These are phyloP conservation scores for Fonsecaea multimorphosa DNA, from an alignment of 2,329 filamentous ascomycete species.

Conservation along the genomic window DNA sequence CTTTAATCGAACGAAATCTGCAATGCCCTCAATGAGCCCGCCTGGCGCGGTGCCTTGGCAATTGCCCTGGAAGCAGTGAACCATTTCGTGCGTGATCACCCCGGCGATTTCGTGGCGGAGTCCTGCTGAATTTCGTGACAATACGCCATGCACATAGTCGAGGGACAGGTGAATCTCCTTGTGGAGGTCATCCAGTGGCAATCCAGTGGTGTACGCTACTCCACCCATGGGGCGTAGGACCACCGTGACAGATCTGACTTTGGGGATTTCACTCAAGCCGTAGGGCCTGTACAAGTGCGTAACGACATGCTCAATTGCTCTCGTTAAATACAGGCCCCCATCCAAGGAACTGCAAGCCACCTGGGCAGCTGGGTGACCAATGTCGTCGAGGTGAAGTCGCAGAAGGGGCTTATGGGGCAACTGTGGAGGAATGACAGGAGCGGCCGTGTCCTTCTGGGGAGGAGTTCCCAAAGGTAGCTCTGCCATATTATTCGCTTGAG, in stretches of 20 bases:
- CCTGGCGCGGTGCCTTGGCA: conserved; percentile 66
- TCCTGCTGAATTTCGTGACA: conserved; percentile 27
- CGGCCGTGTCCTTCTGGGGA: conserved; percentile 14
- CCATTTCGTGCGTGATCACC: conserved; percentile 88
- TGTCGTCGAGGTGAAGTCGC: conserved; percentile 48
- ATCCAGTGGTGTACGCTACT: conserved; percentile 86
- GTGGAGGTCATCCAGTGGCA: conserved; percentile 79
- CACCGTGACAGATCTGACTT: conserved; percentile 83
- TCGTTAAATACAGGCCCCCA: conserved; percentile 65
- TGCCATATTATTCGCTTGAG: background rate
- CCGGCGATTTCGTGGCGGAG: conserved; percentile 70
- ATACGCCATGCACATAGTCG: conserved; percentile 64
- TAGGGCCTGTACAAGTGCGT: conserved; percentile 68
- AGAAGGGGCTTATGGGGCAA: conserved; percentile 33
- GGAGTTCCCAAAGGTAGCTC: background rate
- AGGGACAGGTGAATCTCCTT: conserved; percentile 92
- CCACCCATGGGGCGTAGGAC: conserved; percentile 79
- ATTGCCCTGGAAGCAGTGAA: conserved; percentile 91
- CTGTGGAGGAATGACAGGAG: conserved; percentile 18
- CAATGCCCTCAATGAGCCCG: conserved; percentile 87
- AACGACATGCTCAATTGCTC: conserved; percentile 72
- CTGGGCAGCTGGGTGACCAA: conserved; percentile 63
- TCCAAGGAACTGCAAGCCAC: conserved; percentile 73
- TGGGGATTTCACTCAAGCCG: conserved; percentile 43
- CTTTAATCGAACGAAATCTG: conserved; percentile 86